Evolutionary conservation across 2,329 filamentous ascomycete species (phyloP).

Genomic region (Fusarium sp.): DNA sequence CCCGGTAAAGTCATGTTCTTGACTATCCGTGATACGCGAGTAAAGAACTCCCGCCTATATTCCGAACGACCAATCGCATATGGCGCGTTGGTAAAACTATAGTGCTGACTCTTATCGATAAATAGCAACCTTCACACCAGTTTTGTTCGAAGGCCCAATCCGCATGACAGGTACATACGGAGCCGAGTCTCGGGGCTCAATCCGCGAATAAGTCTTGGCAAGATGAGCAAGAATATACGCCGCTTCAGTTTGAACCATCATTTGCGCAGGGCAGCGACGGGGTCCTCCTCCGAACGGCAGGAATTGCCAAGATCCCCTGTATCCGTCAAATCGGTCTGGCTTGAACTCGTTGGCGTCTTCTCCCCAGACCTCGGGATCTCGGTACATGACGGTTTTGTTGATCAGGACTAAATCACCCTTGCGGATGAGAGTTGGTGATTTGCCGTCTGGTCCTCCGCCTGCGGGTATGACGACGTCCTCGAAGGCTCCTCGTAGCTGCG

Average conservation of each 20-base stretch:
- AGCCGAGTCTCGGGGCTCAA: not conserved
- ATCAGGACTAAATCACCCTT: not conserved
- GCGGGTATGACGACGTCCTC: not conserved
- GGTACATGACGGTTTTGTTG: constrained; percentile 8
- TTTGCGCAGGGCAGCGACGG: not conserved
- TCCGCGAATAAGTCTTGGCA: not conserved
- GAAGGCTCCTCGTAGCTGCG: not conserved
- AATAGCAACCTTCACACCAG: constrained; percentile 2
- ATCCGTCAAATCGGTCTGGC: not conserved
- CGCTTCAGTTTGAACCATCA: constrained; percentile 10
- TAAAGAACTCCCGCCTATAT: too few species aligned
- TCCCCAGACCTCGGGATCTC: not conserved
- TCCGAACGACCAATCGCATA: too few species aligned
- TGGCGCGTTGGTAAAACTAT: too few species aligned
- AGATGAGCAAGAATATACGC: constrained; percentile 4
- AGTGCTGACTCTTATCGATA: not conserved
- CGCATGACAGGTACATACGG: constrained; percentile 3
- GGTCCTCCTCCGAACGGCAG: not conserved
- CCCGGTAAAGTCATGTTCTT: too few species aligned
- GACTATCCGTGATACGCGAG: too few species aligned
- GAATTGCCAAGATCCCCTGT: not conserved
- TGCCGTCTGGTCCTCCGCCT: not conserved
- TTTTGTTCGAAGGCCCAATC: constrained; percentile 7
- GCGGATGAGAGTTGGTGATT: not conserved
- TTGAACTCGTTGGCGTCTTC: not conserved